A percentile compares a stretch with the other conserved stretches of the same genome.
Evolutionary conservation across 306 rosid species (phyloP).

Genomic region (Urtica urens): DNA sequence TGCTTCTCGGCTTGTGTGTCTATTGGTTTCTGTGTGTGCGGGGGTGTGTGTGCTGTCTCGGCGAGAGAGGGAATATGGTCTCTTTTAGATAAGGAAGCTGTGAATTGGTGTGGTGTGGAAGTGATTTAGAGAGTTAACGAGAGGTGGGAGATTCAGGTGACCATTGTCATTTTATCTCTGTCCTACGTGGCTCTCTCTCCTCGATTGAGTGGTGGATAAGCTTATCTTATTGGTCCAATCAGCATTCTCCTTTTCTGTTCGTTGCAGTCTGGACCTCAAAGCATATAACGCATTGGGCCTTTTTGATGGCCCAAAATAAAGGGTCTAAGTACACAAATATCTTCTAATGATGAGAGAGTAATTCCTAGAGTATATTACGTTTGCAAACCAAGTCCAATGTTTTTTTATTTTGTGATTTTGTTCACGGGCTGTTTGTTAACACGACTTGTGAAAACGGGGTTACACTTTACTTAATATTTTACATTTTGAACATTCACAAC

Average conservation of each 20-base stretch:
- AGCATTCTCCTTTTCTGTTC: not conserved
- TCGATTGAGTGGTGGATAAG: conserved; percentile 40
- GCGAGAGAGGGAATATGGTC: not conserved
- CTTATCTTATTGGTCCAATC: conserved; percentile 54
- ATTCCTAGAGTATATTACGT: too few relatives aligned
- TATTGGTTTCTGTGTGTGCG: not conserved
- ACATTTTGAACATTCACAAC: too few relatives aligned
- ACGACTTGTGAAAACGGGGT: too few relatives aligned
- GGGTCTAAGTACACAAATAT: too few relatives aligned
- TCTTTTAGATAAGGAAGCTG: conserved; percentile 24
- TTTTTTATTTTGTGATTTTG: too few relatives aligned
- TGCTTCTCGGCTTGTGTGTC: not conserved
- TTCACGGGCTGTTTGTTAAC: too few relatives aligned
- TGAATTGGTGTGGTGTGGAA: conserved; percentile 8
- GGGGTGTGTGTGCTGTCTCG: conserved; percentile 4
- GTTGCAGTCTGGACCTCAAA: too few relatives aligned
- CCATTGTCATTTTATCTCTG: conserved; percentile 23
- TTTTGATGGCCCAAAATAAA: too few relatives aligned
- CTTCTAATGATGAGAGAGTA: too few relatives aligned
- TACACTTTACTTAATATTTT: too few relatives aligned
- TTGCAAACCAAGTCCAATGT: too few relatives aligned
- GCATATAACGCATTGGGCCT: not conserved
- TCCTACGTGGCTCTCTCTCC: conserved; percentile 68
- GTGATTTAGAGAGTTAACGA: conserved; percentile 19
- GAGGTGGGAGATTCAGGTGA: conserved; percentile 33